phyloP scores from a whole-genome alignment of 345 rosid species.

The Anacardium occidentale region DNA sequence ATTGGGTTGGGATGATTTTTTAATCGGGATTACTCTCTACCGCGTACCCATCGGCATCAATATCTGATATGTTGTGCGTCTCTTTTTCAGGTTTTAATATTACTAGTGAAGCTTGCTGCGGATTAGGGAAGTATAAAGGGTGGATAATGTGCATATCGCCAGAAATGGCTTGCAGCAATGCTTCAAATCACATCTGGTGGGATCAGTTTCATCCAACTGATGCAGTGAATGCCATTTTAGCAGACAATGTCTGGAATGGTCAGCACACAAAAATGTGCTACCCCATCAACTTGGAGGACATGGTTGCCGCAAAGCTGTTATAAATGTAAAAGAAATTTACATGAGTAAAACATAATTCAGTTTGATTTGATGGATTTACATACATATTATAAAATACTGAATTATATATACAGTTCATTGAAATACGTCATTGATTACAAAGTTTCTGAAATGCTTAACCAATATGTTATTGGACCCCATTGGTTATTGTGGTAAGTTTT shows the following conservation, averaged over 20 bases:
- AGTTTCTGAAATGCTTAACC: too few relatives aligned
- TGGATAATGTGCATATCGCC: conserved; percentile 78
- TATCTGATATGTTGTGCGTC: not conserved
- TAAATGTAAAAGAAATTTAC: too few relatives aligned
- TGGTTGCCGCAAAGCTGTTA: conserved; percentile 29
- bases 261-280: conserved; percentile 76
- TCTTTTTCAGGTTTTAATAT: conserved; percentile 60
- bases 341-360: too few relatives aligned
- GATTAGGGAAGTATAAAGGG: conserved; percentile 77
- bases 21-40: too few relatives aligned
- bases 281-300: conserved; percentile 62
- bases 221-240: conserved; percentile 73
- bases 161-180: conserved; percentile 76
- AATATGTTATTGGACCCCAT: too few relatives aligned
- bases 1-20: too few relatives aligned
- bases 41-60: too few relatives aligned
- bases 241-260: conserved; percentile 87
- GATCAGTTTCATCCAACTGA: conserved; percentile 93
- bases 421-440: too few relatives aligned
- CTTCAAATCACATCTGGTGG: conserved; percentile 80
- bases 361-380: too few relatives aligned
- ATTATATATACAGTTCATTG: too few relatives aligned
- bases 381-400: too few relatives aligned
- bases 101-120: conserved; percentile 82
- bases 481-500: too few relatives aligned